A percentile compares a stretch with the other conserved stretches of the same genome.
These are phyloP conservation scores for Thielaviopsis punctulata DNA, from an alignment of 2,329 filamentous ascomycete species.

Conservation along the genomic window DNA sequence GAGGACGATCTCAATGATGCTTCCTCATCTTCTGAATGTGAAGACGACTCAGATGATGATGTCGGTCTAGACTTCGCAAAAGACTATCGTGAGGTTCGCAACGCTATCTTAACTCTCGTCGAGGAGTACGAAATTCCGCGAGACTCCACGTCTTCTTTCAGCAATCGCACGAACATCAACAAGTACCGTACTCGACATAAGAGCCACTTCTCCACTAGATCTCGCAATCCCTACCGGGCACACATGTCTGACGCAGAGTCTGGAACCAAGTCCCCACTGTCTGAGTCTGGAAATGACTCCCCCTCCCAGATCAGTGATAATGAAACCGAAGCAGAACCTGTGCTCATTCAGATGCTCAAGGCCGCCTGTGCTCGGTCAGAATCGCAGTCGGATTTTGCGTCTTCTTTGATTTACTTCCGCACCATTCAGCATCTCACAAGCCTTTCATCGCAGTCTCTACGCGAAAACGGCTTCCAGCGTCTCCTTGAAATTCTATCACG, in stretches of 20 bases:
- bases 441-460: slow-evolving; percentile 41
- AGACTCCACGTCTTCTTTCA: slow-evolving; percentile 47
- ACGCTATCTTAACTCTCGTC: slow-evolving; percentile 64
- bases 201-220: not conserved
- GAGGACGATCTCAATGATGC: slow-evolving; percentile 36
- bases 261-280: not conserved
- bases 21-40: slow-evolving; percentile 42
- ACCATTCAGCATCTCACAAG: slow-evolving; percentile 57
- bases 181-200: slow-evolving; percentile 44
- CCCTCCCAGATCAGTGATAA: not conserved
- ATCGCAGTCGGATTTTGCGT: slow-evolving; percentile 65
- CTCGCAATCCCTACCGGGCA: slow-evolving; percentile 36
- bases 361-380: slow-evolving; percentile 62
- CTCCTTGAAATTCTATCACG: slow-evolving; percentile 58
- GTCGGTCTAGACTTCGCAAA: slow-evolving; percentile 50
- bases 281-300: not conserved
- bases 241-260: slow-evolving; percentile 7
- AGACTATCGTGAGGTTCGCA: slow-evolving; percentile 65
- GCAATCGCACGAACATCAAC: slow-evolving; percentile 49
- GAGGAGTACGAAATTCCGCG: slow-evolving; percentile 69
- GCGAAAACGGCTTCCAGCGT: slow-evolving; percentile 51
- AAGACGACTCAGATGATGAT: slow-evolving; percentile 44
- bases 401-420: slow-evolving; percentile 71
- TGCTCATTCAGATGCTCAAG: slow-evolving; percentile 56
- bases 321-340: slow-evolving; percentile 23